Evolutionary conservation across 2,329 filamentous ascomycete species (phyloP), one percentile per base, ranked within the genome.

Genomic region (Botryotinia convoluta): DNA sequence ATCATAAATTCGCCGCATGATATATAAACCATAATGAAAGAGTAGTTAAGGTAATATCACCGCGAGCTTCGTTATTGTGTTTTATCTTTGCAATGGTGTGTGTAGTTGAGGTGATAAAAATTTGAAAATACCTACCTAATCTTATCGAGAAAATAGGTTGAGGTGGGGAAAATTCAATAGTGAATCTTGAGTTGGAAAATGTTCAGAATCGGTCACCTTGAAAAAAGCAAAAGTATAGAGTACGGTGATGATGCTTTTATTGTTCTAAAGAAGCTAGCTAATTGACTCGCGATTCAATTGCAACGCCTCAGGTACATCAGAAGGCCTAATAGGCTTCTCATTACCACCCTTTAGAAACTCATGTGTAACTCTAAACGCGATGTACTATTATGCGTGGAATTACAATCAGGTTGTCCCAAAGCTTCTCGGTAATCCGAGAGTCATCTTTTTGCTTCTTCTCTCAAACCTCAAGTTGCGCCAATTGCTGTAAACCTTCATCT

Each of bases 21-120:
- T 67, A 54, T 67, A 54, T 67, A 67, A 39, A 37, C 64, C 64
- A 67, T 67, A 16, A 14, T 51, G 26, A 54, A 39, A 39, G 4
- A 20, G 12, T 20, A 14, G 7, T 39, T 20, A 32, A 39, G 26
- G 1, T 67, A 2, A 4, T 8, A 26, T 37, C 3, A 51, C 26
- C n/a, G 45, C 63, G 8, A 51, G 4, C 22, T 51, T 39, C 8
- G 26, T 42, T 63, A 42, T 29, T 29, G 7, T n/a, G 6, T 61
- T 39, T 9, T 22, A 18, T 4, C 18, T 39, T 18, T n/a, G 37
- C 39, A 39, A n/a, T 29, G 26, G 26, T 51, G 22, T 54, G 10
- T 51, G 45, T 39, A 37, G 32, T 29, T 18, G 7, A n/a, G 32
- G 63, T 12, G 32, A 20, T 39, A 18, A 20, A 2, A 51, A 12